phyloP scores from a whole-genome alignment of 768 basidiomycete genomes.

The Grammothele lineata region DNA sequence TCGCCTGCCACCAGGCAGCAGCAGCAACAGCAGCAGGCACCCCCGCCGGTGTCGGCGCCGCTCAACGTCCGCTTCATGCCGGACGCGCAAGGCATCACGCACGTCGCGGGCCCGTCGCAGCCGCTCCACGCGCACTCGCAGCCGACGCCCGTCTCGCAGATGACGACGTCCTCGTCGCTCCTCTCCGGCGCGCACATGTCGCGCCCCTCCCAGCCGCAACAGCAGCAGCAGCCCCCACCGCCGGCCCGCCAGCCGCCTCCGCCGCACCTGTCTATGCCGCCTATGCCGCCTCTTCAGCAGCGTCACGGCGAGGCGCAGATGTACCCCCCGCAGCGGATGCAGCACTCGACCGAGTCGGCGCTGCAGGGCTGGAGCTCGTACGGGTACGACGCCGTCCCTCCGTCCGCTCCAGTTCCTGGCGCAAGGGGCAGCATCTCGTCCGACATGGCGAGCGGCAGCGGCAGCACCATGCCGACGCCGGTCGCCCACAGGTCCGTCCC shows the following conservation, averaged over 20 bases:
- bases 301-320: no score
- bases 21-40: slow-evolving; percentile 3
- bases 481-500: slow-evolving; percentile 1
- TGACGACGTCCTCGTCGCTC: neutral
- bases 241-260: no score
- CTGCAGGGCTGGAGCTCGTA: slow-evolving; percentile 15
- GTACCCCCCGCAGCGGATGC: neutral
- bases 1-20: slow-evolving; percentile 1
- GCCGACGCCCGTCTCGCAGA: neutral
- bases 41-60: neutral
- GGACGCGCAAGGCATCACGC: neutral
- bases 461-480: no score
- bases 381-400: no score
- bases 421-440: no score
- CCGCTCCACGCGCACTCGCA: neutral
- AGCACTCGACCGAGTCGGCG: slow-evolving; percentile 11
- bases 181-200: neutral
- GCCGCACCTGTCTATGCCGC: no score
- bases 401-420: no score
- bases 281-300: no score
- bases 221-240: neutral
- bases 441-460: no score
- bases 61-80: slow-evolving; percentile 15
- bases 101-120: neutral
- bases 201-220: neutral